Base-by-base conservation (phyloP, 495 filamentous ascomycete genomes). In the Penicillium steckii region DNA sequence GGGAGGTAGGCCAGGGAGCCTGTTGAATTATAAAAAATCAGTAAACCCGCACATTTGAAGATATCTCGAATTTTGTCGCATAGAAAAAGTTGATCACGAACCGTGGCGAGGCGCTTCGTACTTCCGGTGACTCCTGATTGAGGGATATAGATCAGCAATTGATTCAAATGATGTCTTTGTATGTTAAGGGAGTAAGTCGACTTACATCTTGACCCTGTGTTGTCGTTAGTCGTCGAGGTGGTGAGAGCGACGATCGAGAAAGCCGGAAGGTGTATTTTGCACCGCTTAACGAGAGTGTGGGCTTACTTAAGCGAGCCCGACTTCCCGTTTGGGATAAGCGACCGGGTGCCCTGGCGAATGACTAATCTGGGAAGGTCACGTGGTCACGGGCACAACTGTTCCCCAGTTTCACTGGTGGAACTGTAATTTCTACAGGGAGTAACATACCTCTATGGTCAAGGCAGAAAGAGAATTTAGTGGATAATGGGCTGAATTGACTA, bases 61-160 rank as follows among this genome's bases (percentile, higher is more conserved):
- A 52, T n/a, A 60, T 47, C 43, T 53, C 56, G 64, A 59, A 57
- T 66, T 62, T 70, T 51, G 51, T 53, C 52, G 54, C 47, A 53
- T 61, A 50, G 59, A 60, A 50, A 57, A 65, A 57, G 55, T 52
- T 52, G 61, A 65, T 56, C 59, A 76, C 75, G 70, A 74, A 79
- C 92, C 95, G 82, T 99, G 95, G 67, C 95, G 90, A 70, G 95
- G 95, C 66, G 95, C 95, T 81, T 89, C 88, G 78, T 81, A 91
- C 80, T 91, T 89, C 76, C 85, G 76, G 79, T 87, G 85, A 76
- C 81, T 85, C 84, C 75, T 78, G 50, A 15, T 59, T 53, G 44
- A 50, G 42, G 42, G 65, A 65, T 30, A 40, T n/a, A 52, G 41
- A 56, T 74, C 50, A 75, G 70, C 58, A 57, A 72, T 70, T 60